phyloP scores from a whole-genome alignment of 202 grass and related monocot genomes.

The Saccharum hybrid region DNA sequence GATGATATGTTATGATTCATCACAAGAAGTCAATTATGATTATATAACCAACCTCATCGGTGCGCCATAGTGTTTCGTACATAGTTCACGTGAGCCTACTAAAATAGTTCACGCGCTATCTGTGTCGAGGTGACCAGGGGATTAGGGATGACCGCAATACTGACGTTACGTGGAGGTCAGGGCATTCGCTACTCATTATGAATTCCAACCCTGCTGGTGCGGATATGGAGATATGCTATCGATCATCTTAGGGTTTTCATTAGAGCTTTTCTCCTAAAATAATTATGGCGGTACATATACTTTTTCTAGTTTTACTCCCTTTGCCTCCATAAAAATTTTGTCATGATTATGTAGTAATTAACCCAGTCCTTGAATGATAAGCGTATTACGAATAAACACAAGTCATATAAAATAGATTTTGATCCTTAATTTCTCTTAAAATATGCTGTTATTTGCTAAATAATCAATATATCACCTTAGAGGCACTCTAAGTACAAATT shows the following conservation, averaged over 20 bases:
- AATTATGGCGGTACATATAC: not conserved
- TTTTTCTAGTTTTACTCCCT: not conserved
- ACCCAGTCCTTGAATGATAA: not conserved
- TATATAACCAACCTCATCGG: not conserved
- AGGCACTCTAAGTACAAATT: not conserved
- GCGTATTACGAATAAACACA: not conserved
- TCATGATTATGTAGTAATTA: not conserved
- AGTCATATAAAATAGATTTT: not conserved
- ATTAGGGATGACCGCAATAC: rapidly evolving
- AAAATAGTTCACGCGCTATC: not conserved
- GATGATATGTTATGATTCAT: not conserved
- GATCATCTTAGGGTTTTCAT: not conserved
- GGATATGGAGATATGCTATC: not conserved
- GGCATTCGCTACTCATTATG: not conserved
- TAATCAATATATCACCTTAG: not conserved
- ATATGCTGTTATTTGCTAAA: not conserved
- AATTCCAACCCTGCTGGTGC: not conserved
- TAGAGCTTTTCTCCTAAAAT: not conserved
- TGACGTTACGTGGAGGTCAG: slow-evolving; percentile 20
- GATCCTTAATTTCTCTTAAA: not conserved
- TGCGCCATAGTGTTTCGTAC: rapidly evolving
- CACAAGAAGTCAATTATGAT: not conserved
- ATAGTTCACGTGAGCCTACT: slow-evolving; percentile 14
- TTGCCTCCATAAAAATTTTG: not conserved
- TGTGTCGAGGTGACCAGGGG: not conserved